phyloP scores from a whole-genome alignment of 108 stramenopile species.

The Aurantiochytrium sp. region DNA sequence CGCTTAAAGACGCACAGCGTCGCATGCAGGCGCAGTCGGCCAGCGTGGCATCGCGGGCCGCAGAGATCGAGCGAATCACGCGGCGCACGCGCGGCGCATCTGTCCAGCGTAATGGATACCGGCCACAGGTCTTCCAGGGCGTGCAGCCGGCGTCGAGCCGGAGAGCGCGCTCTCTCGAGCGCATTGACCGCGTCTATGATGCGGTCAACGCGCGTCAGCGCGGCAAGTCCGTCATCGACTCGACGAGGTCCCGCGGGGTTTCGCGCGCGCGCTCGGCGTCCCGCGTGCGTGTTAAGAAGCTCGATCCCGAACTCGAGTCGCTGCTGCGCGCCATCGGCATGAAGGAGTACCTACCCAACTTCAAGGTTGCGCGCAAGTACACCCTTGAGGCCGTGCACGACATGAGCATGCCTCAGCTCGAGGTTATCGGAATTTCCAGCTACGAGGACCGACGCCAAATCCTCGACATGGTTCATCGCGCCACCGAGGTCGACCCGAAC shows the following conservation, averaged over 20 bases:
- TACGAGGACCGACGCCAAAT: background rate
- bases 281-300: background rate
- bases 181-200: background rate
- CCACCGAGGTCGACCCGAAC: background rate
- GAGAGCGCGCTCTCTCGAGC: too few species aligned
- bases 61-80: background rate
- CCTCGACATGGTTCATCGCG: background rate
- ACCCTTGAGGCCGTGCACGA: background rate
- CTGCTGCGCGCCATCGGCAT: background rate
- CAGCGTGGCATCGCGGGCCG: background rate
- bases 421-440: background rate
- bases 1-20: background rate
- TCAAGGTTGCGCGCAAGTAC: background rate
- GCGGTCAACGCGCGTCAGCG: background rate
- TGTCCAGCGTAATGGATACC: background rate
- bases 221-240: background rate
- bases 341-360: background rate
- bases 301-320: background rate
- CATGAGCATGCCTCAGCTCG: background rate
- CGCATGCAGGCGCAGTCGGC: background rate
- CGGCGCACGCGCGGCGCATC: background rate
- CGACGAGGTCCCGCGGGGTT: background rate
- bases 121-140: background rate
- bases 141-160: background rate
- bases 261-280: background rate